phyloP scores from a whole-genome alignment of 148 eudicot species.

The Amaranthus hypochondriacus region DNA sequence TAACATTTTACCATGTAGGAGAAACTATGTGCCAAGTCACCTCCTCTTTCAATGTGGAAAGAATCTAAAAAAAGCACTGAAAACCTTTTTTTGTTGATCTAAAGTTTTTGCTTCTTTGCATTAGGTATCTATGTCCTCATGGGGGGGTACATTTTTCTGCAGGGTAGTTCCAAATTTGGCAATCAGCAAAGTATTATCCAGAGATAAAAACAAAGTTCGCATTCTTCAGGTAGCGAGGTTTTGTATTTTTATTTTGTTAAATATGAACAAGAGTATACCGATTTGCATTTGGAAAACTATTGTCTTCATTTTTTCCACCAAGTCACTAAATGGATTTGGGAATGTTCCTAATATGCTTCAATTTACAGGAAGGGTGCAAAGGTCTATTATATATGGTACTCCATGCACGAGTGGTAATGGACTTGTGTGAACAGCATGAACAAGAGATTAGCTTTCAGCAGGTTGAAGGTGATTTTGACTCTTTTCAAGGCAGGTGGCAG shows the following conservation, averaged over 20 bases:
- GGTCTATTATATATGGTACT: slow-evolving; percentile 95
- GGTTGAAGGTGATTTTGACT: slow-evolving; percentile 94
- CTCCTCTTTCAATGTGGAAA: neutral
- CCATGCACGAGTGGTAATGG: slow-evolving; percentile 90
- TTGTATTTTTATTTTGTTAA: neutral
- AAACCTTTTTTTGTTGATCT: neutral
- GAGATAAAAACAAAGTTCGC: slow-evolving; percentile 93
- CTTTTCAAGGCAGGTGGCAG: slow-evolving; percentile 87
- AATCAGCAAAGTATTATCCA: slow-evolving; percentile 76
- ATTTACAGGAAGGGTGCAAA: slow-evolving; percentile 94
- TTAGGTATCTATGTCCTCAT: slow-evolving; percentile 5
- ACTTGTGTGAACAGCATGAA: slow-evolving; percentile 75
- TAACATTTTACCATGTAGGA: neutral
- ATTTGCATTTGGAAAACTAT: neutral
- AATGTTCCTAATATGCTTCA: neutral
- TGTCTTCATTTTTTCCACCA: neutral
- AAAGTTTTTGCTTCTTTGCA: slow-evolving; percentile 8
- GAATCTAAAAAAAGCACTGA: neutral
- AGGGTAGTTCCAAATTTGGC: slow-evolving; percentile 98
- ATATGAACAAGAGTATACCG: too few species aligned
- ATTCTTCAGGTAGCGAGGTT: slow-evolving; percentile 62
- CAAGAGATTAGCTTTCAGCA: slow-evolving; percentile 87
- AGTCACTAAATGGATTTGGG: neutral
- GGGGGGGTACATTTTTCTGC: slow-evolving; percentile 25
- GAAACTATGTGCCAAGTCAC: neutral